phyloP scores from a whole-genome alignment of 1,284 basidiomycete species.

The Heliocybe sulcata region DNA sequence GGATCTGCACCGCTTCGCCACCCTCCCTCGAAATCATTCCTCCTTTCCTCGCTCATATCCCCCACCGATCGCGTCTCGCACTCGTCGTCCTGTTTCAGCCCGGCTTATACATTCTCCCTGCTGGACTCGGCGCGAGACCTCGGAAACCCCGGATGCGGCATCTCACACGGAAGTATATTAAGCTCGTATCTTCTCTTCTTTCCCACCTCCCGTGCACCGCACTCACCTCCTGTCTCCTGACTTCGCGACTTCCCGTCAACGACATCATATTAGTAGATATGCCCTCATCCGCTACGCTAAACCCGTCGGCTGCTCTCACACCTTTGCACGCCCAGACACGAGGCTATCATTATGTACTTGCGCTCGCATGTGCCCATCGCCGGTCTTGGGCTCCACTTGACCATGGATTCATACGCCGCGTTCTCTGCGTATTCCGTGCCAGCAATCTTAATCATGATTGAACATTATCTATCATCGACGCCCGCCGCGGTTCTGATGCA shows the following conservation, averaged over 20 bases:
- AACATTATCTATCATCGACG: background rate
- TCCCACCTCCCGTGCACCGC: background rate
- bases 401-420: background rate
- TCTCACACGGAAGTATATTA: background rate
- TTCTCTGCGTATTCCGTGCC: background rate
- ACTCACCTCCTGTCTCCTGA: background rate
- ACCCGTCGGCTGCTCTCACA: background rate
- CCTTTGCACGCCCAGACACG: background rate
- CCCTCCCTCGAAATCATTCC: background rate
- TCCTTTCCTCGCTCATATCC: background rate
- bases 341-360: background rate
- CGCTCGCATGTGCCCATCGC: background rate
- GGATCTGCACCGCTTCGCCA: background rate
- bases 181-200: background rate
- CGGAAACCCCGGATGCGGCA: background rate
- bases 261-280: background rate
- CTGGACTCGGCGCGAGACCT: background rate
- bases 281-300: background rate
- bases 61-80: background rate
- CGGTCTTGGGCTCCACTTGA: background rate
- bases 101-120: background rate
- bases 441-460: background rate
- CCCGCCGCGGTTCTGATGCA: background rate
- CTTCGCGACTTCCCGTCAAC: background rate
- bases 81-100: background rate